phyloP scores from a whole-genome alignment of 208 protist genomes.

The Trypanosoma lewisi region DNA sequence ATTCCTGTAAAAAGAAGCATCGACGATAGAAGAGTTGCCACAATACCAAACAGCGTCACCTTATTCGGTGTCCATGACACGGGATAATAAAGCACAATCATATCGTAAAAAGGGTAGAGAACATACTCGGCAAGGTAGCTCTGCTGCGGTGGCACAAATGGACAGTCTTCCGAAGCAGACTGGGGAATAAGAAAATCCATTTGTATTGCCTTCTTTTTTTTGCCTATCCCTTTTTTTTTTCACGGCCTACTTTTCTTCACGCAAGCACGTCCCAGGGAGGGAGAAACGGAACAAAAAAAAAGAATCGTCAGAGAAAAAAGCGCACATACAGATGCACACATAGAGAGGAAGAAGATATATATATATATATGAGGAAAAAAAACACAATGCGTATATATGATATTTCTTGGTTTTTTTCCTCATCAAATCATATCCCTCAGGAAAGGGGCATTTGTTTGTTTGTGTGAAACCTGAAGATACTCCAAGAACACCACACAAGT shows the following conservation, averaged over 20 bases:
- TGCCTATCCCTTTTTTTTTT: neutral
- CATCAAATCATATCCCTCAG: no score
- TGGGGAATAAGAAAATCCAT: constrained; percentile 34
- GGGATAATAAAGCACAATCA: constrained; percentile 58
- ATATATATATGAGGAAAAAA: no score
- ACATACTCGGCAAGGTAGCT: constrained; percentile 77
- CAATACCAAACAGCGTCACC: constrained; percentile 76
- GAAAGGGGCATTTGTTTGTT: no score
- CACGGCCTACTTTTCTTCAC: neutral
- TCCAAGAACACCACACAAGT: neutral
- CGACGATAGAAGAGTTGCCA: constrained; percentile 66
- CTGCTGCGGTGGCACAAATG: constrained; percentile 43
- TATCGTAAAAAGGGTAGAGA: constrained; percentile 81
- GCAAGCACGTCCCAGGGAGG: no score
- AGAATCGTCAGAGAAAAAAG: no score
- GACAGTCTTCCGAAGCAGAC: constrained; percentile 30
- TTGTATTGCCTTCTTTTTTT: neutral
- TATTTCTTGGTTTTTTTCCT: no score
- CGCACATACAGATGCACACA: no score
- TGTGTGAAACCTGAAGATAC: no score
- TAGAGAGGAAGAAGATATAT: neutral
- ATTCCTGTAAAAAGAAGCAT: constrained; percentile 74
- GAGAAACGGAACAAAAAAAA: constrained; percentile 4
- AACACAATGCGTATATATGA: no score
- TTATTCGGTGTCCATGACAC: constrained; percentile 74